A percentile compares a stretch with the other conserved stretches of the same genome.
phyloP scores from a whole-genome alignment of 768 basidiomycete species.

The Panellus pusillus region DNA sequence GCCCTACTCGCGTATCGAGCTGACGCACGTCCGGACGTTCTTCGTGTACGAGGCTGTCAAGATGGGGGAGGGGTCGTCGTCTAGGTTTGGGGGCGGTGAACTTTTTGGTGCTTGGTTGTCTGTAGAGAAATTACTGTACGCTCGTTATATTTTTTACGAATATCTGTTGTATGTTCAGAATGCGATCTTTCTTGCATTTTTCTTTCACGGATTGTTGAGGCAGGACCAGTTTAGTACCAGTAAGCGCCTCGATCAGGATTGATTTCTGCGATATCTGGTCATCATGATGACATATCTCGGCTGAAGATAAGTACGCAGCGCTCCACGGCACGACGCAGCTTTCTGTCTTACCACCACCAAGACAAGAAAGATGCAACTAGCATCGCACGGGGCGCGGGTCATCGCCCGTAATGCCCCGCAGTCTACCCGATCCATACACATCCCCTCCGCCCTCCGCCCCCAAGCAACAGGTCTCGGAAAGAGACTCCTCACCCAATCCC shows the following conservation, averaged over 20 bases:
- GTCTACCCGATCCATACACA: slow-evolving; percentile 45
- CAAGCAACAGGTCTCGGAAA: slow-evolving; percentile 36
- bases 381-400: slow-evolving; percentile 46
- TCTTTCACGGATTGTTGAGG: too few species aligned
- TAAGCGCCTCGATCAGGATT: too few species aligned
- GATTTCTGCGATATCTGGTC: too few species aligned
- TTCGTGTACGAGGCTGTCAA: slow-evolving; percentile 27
- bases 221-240: too few species aligned
- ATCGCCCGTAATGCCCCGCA: slow-evolving; percentile 40
- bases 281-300: too few species aligned
- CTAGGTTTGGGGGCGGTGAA: too few species aligned
- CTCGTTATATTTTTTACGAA: too few species aligned
- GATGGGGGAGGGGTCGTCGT: too few species aligned
- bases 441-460: slow-evolving; percentile 39
- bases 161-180: too few species aligned
- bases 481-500: slow-evolving; percentile 52
- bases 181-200: too few species aligned
- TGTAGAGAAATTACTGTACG: too few species aligned
- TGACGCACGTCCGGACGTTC: slow-evolving; percentile 28
- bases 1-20: slow-evolving; percentile 26
- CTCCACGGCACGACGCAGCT: slow-evolving; percentile 2
- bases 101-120: too few species aligned
- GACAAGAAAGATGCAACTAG: slow-evolving; percentile 39
- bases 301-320: slow-evolving; percentile 1
- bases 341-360: slow-evolving; percentile 13